Percentiles rank a stretch among this genome's conserved stretches.
phyloP scores from a whole-genome alignment of 805 yeast species.

The Starmera dryadoides region DNA sequence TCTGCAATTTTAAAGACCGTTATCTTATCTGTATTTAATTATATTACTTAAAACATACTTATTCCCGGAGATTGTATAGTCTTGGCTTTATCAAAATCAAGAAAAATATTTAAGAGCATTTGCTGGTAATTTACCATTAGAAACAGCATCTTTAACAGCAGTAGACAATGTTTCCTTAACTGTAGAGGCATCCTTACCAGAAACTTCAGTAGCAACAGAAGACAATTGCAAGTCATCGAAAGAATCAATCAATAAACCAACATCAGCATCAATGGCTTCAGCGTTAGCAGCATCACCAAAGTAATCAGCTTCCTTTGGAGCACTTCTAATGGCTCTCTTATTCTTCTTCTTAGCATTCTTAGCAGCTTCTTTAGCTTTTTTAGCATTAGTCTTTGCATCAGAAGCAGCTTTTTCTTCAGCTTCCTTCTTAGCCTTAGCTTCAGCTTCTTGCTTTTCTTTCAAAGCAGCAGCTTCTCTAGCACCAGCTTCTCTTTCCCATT shows the following conservation, averaged over 20 bases:
- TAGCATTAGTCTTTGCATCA: slow-evolving; percentile 65
- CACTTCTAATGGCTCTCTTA: slow-evolving; percentile 76
- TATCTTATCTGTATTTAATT: too few relatives aligned
- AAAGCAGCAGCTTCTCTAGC: slow-evolving; percentile 96
- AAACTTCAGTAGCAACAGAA: slow-evolving; percentile 62
- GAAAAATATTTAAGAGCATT: slow-evolving; percentile 49
- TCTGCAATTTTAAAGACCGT: too few relatives aligned
- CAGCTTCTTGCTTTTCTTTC: slow-evolving; percentile 79
- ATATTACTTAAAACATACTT: too few relatives aligned
- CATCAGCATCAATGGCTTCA: slow-evolving; percentile 65
- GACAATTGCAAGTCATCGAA: slow-evolving; percentile 75
- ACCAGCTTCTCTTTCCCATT: slow-evolving; percentile 98
- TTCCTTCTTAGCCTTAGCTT: slow-evolving; percentile 70
- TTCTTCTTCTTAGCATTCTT: slow-evolving; percentile 89
- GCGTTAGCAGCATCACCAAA: slow-evolving; percentile 74
- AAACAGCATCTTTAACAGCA: slow-evolving; percentile 44
- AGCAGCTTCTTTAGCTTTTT: slow-evolving; percentile 95
- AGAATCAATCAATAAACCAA: slow-evolving; percentile 70
- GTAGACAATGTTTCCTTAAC: slow-evolving; percentile 56
- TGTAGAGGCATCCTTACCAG: slow-evolving; percentile 45
- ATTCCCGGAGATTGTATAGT: too few relatives aligned
- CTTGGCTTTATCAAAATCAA: too few relatives aligned
- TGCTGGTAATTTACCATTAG: slow-evolving; percentile 48
- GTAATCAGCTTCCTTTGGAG: slow-evolving; percentile 78
- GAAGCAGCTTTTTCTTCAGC: slow-evolving; percentile 61